Evolutionary conservation across 169 alveolate genomes (phyloP), one percentile per base, ranked within the genome.

Genomic region (Plasmodium billcollinsi): DNA sequence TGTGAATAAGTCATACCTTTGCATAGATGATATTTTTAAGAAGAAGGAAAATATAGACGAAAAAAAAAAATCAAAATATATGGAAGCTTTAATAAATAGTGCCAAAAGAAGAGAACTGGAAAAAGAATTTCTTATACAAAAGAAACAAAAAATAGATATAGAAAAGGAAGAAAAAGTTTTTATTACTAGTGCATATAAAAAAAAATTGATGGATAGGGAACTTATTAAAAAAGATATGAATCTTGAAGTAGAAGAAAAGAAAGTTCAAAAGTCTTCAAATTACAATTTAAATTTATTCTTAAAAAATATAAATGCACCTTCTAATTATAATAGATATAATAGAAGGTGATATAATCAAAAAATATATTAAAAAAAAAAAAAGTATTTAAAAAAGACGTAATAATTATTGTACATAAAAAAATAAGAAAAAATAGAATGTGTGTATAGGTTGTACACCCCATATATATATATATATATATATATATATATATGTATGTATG

Each of bases 111-210:
- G 96, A 49, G 93, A 65, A 49, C 62, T 94, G 75, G 96, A 94
- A 75, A 92, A 93, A 39, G 94, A 88, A 78, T 86, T 94, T 33
- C 89, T 94, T n/a, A 85, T 94, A 8, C 95, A 92, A 47, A 94
- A 92, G 62, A 92, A 94, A 74, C 94, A 83, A 67, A 73, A 89
- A 62, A 92, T 88, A 73, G 92, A 73, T 29, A 93, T 90, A 43
- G 73, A 70, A 50, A 90, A 90, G 49, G 94, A 88, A 45, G 71
- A 76, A 29, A 93, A 94, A 33, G 96, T 93, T 26, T 94, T 94
- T 88, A 90, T 94, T 29, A 94, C 96, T 1, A 94, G 92, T 8
- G 96, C 96, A 15, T 94, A 94, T 91, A 92, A 88, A 92, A 91
- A 91, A 62, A 92, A 94, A 93, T 91, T 94, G 39, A 92, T 88